A percentile compares a stretch with the other conserved stretches of the same genome.
These are phyloP conservation scores for Leptosphaerulina australis DNA, from an alignment of 2,329 filamentous ascomycete species.

Conservation along the genomic window DNA sequence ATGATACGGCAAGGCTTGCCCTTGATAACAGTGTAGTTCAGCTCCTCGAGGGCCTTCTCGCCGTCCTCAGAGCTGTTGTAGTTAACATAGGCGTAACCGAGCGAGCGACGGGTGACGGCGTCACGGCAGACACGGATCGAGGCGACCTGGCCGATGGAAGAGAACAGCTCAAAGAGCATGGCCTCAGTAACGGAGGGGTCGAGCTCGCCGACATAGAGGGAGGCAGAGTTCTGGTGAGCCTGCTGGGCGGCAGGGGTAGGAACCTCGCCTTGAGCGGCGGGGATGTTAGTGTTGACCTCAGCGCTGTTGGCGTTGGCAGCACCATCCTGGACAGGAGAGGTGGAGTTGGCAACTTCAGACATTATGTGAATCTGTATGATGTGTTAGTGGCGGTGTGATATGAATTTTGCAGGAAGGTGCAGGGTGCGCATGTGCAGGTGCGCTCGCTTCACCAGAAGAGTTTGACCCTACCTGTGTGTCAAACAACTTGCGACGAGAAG, in stretches of 20 bases:
- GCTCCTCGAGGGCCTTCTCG: slow-evolving; percentile 97
- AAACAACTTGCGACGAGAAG: slow-evolving; percentile 30
- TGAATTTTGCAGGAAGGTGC: slow-evolving; percentile 39
- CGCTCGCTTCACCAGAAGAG: slow-evolving; percentile 42
- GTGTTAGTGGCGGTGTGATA: slow-evolving; percentile 32
- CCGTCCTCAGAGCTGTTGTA: slow-evolving; percentile 97
- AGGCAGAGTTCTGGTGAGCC: slow-evolving; percentile 91
- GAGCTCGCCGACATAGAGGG: slow-evolving; percentile 98
- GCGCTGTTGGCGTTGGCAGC: slow-evolving; percentile 70
- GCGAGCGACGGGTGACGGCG: slow-evolving; percentile 95
- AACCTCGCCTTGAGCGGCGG: slow-evolving; percentile 67
- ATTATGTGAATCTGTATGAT: slow-evolving; percentile 39
- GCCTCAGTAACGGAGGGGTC: slow-evolving; percentile 98
- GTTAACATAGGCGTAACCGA: slow-evolving; percentile 99
- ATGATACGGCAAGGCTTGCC: slow-evolving; percentile 99
- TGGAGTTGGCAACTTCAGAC: slow-evolving; percentile 55
- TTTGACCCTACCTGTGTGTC: slow-evolving; percentile 35
- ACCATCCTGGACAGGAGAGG: slow-evolving; percentile 68
- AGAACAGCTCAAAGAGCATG: slow-evolving; percentile 99
- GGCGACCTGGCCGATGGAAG: slow-evolving; percentile 96
- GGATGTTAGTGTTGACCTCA: slow-evolving; percentile 75
- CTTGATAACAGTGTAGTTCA: slow-evolving; percentile 99
- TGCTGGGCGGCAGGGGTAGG: slow-evolving; percentile 73
- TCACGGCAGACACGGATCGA: slow-evolving; percentile 99
- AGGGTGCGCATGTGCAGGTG: slow-evolving; percentile 36